Evolutionary conservation across 192 early-diverging fungal genomes (phyloP).

Genomic region (Diversispora epigaea): DNA sequence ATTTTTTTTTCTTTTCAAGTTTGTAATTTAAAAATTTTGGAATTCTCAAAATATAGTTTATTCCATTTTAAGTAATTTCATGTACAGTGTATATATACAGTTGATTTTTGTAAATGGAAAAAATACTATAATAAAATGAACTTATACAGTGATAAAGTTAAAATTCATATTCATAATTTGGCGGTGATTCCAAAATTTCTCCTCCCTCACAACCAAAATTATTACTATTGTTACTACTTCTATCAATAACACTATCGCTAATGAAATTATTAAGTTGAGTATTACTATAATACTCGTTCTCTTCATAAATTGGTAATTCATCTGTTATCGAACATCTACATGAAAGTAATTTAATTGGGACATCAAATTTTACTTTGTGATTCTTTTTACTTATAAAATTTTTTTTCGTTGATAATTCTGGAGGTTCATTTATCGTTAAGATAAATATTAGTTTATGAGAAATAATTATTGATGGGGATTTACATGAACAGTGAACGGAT

Average conservation of each 20-base stretch:
- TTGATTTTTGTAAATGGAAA: too few relatives aligned
- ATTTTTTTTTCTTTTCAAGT: too few relatives aligned
- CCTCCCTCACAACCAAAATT: background rate
- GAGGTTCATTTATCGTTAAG: background rate
- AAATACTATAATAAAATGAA: too few relatives aligned
- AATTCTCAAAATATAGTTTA: too few relatives aligned
- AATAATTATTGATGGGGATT: background rate
- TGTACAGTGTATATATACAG: too few relatives aligned
- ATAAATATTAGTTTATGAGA: background rate
- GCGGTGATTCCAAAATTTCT: background rate
- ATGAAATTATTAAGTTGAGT: background rate
- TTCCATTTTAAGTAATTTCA: too few relatives aligned
- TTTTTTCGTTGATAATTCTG: background rate
- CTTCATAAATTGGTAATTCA: conserved; percentile 4
- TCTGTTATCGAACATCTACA: background rate
- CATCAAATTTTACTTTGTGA: background rate
- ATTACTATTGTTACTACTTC: background rate
- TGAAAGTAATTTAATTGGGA: conserved; percentile 12
- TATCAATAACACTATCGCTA: too few relatives aligned
- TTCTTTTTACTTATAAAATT: background rate
- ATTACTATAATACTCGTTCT: background rate
- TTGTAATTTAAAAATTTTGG: too few relatives aligned
- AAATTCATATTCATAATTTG: background rate
- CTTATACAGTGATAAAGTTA: too few relatives aligned
- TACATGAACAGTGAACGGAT: background rate